phyloP scores from a whole-genome alignment of 164 flowering plant species.

The Santalum album region DNA sequence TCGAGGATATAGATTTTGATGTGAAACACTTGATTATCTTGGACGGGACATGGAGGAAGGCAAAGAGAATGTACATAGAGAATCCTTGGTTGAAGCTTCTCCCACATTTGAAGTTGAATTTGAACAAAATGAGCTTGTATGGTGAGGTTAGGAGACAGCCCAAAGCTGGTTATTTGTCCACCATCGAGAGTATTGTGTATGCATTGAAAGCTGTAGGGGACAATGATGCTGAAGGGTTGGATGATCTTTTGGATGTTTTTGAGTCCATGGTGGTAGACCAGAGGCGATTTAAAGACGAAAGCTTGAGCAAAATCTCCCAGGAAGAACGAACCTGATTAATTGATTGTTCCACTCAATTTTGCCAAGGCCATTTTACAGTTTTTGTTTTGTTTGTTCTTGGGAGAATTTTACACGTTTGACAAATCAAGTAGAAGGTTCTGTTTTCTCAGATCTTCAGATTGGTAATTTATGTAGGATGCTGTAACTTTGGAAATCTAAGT shows the following conservation, averaged over 20 bases:
- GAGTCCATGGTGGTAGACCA: conserved; percentile 83
- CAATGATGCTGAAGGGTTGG: conserved; percentile 41
- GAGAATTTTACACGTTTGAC: too few species aligned
- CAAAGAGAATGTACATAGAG: conserved; percentile 69
- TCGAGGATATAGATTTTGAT: conserved; percentile 35
- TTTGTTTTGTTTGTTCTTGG: too few species aligned
- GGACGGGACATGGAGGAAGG: conserved; percentile 95
- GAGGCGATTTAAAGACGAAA: conserved; percentile 62
- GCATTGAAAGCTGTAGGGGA: conserved; percentile 64
- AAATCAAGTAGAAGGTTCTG: too few species aligned
- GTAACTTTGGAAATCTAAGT: too few species aligned
- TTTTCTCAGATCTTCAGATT: too few species aligned
- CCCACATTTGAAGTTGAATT: conserved; percentile 72
- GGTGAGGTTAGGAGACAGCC: conserved; percentile 75
- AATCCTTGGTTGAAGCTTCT: conserved; percentile 84
- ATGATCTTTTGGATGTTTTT: conserved; percentile 60
- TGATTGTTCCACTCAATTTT: not conserved
- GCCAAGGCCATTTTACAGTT: too few species aligned
- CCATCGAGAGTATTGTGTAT: conserved; percentile 81
- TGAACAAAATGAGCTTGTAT: conserved; percentile 54
- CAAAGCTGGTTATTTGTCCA: conserved; percentile 65
- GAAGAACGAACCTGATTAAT: not conserved
- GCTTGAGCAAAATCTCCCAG: conserved; percentile 25
- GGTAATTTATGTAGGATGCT: too few species aligned
- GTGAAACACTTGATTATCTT: conserved; percentile 75